Conservation (phyloP, 768 basidiomycete species). For the Phylloporus sp. region DNA sequence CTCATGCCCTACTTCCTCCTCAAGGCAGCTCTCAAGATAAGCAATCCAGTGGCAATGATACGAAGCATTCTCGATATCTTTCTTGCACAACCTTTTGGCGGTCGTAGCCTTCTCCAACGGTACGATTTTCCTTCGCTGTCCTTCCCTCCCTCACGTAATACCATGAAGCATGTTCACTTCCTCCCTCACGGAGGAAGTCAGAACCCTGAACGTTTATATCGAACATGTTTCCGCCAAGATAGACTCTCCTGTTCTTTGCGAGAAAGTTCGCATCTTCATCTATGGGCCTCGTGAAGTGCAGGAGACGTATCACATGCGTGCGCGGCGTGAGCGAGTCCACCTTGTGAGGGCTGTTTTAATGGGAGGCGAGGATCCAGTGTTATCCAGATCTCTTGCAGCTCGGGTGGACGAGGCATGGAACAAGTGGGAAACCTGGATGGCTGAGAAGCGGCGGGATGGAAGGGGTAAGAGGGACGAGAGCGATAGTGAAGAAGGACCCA, state of each 20-base stretch:
- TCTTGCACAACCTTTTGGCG: conserved; percentile 95
- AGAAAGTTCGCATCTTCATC: conserved; percentile 83
- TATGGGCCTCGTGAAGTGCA: conserved; percentile 88
- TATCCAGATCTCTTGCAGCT: conserved; percentile 76
- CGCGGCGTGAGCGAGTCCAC: conserved; percentile 69
- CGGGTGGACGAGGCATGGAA: conserved; percentile 73
- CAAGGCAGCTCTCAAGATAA: conserved; percentile 85
- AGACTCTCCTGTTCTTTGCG: conserved; percentile 81
- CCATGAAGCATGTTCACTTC: conserved; percentile 86
- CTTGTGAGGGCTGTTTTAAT: conserved; percentile 78
- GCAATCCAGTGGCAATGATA: conserved; percentile 96
- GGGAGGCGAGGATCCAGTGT: conserved; percentile 66
- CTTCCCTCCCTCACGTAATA: conserved; percentile 1
- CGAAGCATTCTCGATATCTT: conserved; percentile 89
- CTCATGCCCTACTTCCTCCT: conserved; percentile 98
- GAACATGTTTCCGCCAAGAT: conserved; percentile 84
- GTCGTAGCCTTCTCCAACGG: conserved; percentile 88
- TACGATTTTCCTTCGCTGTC: conserved; percentile 25
- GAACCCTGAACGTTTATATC: conserved; percentile 80
- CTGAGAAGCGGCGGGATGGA: conserved; percentile 50
- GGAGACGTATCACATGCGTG: conserved; percentile 73
- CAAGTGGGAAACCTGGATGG: conserved; percentile 75
- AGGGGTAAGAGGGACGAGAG: conserved; percentile 36
- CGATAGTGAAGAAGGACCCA: conserved; percentile 91
- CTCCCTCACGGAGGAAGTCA: conserved; percentile 86